Conservation (phyloP, 2,329 filamentous ascomycete species). For the Escovopsis sp. region DNA sequence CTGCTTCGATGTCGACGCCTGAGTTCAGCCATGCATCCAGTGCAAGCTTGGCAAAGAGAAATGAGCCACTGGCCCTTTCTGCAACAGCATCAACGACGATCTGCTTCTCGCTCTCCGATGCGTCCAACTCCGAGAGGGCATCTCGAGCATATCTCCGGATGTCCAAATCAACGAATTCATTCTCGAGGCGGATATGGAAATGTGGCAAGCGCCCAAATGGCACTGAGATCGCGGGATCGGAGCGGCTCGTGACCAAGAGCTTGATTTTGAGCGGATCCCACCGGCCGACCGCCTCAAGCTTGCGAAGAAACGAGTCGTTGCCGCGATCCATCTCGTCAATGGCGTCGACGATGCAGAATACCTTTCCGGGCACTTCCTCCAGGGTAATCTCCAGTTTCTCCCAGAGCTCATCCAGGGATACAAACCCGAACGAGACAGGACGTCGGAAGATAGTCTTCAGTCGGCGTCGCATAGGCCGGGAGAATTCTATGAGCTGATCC, state of each 20-base stretch:
- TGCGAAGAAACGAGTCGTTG: slow-evolving; percentile 17
- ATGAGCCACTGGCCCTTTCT: slow-evolving; percentile 25
- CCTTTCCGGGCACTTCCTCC: slow-evolving; percentile 9
- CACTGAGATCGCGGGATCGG: slow-evolving; percentile 15
- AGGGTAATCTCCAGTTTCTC: slow-evolving; percentile 14
- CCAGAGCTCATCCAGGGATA: slow-evolving; percentile 15
- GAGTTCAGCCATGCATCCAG: slow-evolving; percentile 23
- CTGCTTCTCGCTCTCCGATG: slow-evolving; percentile 7
- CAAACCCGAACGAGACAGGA: not conserved
- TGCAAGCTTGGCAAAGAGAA: slow-evolving; percentile 29
- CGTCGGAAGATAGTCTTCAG: slow-evolving; percentile 8
- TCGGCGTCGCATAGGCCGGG: slow-evolving; percentile 14
- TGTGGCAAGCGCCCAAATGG: slow-evolving; percentile 13
- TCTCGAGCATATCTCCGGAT: slow-evolving; percentile 22
- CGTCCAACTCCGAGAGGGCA: slow-evolving; percentile 6
- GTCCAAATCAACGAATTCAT: slow-evolving; percentile 22
- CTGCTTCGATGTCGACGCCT: slow-evolving; percentile 10
- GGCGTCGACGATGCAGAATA: slow-evolving; percentile 27
- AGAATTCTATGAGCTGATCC: slow-evolving; percentile 18
- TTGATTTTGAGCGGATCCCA: slow-evolving; percentile 21
- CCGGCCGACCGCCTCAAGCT: slow-evolving; percentile 17
- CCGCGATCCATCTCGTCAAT: slow-evolving; percentile 31
- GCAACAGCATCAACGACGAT: slow-evolving; percentile 16
- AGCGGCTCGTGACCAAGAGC: slow-evolving; percentile 28
- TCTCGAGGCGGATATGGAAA: slow-evolving; percentile 21